A percentile compares a stretch with the other conserved stretches of the same genome.
phyloP scores from a whole-genome alignment of 768 basidiomycete species.

The Boletus vinaceobasis region DNA sequence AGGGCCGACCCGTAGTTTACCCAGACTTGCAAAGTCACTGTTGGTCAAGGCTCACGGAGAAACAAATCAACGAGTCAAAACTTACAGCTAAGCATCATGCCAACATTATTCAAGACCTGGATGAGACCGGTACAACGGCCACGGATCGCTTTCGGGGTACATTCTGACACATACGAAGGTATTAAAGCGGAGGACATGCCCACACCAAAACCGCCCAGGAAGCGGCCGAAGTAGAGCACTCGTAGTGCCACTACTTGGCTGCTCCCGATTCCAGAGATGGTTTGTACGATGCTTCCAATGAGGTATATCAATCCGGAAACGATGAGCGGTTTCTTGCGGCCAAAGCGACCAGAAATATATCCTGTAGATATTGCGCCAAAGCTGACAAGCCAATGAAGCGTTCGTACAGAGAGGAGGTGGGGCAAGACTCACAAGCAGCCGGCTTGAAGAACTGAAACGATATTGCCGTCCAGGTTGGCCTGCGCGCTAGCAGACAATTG shows the following conservation, averaged over 20 bases:
- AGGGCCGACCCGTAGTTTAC: slow-evolving; percentile 44
- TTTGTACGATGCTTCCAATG: slow-evolving; percentile 47
- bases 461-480: slow-evolving; percentile 46
- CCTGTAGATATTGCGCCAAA: slow-evolving; percentile 44
- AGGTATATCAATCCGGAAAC: slow-evolving; percentile 45
- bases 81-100: slow-evolving; percentile 37
- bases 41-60: neutral
- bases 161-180: slow-evolving; percentile 52
- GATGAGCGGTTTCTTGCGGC: slow-evolving; percentile 45
- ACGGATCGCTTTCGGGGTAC: slow-evolving; percentile 44
- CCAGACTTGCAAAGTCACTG: slow-evolving; percentile 36
- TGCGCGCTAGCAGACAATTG: slow-evolving; percentile 33
- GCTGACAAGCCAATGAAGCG: slow-evolving; percentile 14
- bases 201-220: slow-evolving; percentile 59
- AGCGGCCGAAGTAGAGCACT: slow-evolving; percentile 48
- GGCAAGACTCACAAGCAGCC: slow-evolving; percentile 43
- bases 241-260: slow-evolving; percentile 32
- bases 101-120: slow-evolving; percentile 31
- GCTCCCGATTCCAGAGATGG: slow-evolving; percentile 41
- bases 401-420: neutral
- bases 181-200: slow-evolving; percentile 51
- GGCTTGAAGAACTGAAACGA: slow-evolving; percentile 49
- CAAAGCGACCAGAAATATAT: slow-evolving; percentile 40
- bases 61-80: neutral
- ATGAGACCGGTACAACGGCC: slow-evolving; percentile 49